Evolutionary conservation across 1,284 basidiomycete species (phyloP).

Genomic region (Microbotryum saponariae): DNA sequence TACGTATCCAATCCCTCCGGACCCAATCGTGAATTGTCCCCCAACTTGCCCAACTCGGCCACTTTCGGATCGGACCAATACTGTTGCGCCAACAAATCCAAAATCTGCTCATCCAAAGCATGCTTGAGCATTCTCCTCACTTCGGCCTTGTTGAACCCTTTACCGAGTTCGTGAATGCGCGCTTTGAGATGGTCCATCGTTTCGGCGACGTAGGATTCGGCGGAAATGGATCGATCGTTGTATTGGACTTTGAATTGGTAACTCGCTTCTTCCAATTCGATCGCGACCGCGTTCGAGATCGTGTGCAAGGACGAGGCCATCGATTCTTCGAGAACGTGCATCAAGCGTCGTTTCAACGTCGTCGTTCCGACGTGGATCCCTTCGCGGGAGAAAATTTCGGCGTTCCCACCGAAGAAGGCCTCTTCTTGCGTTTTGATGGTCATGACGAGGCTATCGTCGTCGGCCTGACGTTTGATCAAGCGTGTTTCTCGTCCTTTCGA

Average conservation of each 20-base stretch:
- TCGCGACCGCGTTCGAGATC: conserved; percentile 91
- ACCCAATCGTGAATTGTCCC: conserved; percentile 57
- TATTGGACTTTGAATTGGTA: conserved; percentile 99
- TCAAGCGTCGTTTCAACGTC: conserved; percentile 76
- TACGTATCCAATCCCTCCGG: conserved; percentile 73
- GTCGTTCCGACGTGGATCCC: conserved; percentile 83
- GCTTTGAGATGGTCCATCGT: conserved; percentile 88
- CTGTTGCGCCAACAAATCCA: conserved; percentile 92
- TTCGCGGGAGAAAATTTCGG: conserved; percentile 54
- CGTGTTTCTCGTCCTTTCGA: conserved; percentile 1
- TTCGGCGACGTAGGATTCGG: conserved; percentile 96
- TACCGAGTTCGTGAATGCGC: conserved; percentile 77
- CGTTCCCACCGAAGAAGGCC: conserved; percentile 68
- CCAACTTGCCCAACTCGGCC: conserved; percentile 65
- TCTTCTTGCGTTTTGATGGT: conserved; percentile 64
- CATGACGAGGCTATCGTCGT: conserved; percentile 44
- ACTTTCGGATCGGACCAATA: conserved; percentile 92
- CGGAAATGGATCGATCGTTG: conserved; percentile 88
- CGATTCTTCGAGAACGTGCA: conserved; percentile 93
- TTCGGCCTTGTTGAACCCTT: conserved; percentile 79
- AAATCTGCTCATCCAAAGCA: conserved; percentile 90
- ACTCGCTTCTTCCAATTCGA: conserved; percentile 89
- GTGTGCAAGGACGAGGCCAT: conserved; percentile 93
- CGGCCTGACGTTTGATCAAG: conserved; percentile 42
- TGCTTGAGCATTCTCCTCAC: conserved; percentile 79